These are phyloP conservation scores for Crucibulum laeve DNA, from an alignment of 768 basidiomycete genomes.

Conservation along the genomic window DNA sequence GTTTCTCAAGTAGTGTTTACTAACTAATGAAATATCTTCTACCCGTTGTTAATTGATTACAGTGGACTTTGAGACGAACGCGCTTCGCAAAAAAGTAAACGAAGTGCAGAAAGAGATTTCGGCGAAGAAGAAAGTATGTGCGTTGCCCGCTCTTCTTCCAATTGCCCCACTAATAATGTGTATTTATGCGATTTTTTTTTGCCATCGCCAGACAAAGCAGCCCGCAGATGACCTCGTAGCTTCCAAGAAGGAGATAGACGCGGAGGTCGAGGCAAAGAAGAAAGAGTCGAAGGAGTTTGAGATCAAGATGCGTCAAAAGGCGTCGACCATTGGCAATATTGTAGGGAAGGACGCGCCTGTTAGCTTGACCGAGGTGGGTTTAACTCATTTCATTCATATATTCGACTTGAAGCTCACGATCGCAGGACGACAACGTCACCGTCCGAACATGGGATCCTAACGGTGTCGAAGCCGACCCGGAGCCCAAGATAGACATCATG, in stretches of 20 bases:
- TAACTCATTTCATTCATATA: not conserved
- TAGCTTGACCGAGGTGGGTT: conserved; percentile 78
- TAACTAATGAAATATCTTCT: conserved; percentile 1
- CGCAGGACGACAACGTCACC: conserved; percentile 85
- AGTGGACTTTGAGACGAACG: conserved; percentile 89
- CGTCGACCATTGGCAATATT: conserved; percentile 84
- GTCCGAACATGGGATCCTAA: conserved; percentile 84
- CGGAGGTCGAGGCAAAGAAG: conserved; percentile 69
- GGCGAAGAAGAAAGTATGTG: conserved; percentile 81
- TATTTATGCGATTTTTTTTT: not conserved
- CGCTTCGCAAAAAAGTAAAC: conserved; percentile 78
- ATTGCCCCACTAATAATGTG: not conserved
- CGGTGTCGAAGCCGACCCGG: conserved; percentile 67
- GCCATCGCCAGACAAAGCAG: conserved; percentile 76
- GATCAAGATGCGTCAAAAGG: conserved; percentile 72
- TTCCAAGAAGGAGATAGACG: conserved; percentile 82
- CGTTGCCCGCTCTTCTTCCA: too few species aligned
- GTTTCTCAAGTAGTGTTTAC: too few species aligned
- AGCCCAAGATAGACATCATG: conserved; percentile 72
- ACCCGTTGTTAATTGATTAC: conserved; percentile 5
- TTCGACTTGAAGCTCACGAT: not conserved
- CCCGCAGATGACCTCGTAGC: conserved; percentile 83
- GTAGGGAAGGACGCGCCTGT: conserved; percentile 85
- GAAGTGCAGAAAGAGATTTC: conserved; percentile 92
- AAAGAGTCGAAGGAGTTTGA: conserved; percentile 79